Evolutionary conservation across 768 basidiomycete genomes (phyloP), one percentile per base, ranked within the genome.

Genomic region (Leccinum sublutescens): DNA sequence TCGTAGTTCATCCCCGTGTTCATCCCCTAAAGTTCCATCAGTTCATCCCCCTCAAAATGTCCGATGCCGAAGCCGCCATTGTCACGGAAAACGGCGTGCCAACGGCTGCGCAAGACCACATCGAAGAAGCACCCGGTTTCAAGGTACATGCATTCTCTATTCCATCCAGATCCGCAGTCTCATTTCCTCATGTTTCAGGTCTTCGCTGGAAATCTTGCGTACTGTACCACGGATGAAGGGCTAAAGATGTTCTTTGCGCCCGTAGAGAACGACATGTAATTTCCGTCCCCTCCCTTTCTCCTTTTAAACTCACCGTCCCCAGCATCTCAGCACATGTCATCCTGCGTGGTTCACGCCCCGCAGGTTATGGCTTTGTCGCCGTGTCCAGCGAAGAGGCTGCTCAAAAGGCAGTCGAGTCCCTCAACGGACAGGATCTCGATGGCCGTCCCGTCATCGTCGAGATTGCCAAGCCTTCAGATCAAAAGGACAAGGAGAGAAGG

Each of bases 151-250:
- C 38, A 34, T 12, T 14, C 5, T n/a, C 9, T 11, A n/a, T 61
- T 50, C 25, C 45, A 27, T 40, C 34, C 47, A 52, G 64, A 70
- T 73, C 59, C 55, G 60, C 58, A 58, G 40, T 29, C 58, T 14
- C 67, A 11, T 51, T 60, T 52, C 63, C 60, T 29, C 61, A 53
- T 52, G 54, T 52, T 52, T 21, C 67, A 95, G 93, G 91, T 94
- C 80, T 95, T 95, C 76, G 91, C 88, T 72, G 94, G 94, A 69
- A 96, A 96, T 80, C 93, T 96, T 82, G 86, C 92, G 80, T 96
- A 95, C 78, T 81, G 86, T 72, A 93, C 91, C 67, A 92, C 89
- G 82, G 91, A 93, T 82, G 89, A 93, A 78, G 91, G 91, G 86
- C 88, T 96, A 80, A 90, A 85, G 88, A 80, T 90, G 76, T 89